Base-by-base conservation (phyloP, 257 asterid genomes). In the Fraxinus excelsior region DNA sequence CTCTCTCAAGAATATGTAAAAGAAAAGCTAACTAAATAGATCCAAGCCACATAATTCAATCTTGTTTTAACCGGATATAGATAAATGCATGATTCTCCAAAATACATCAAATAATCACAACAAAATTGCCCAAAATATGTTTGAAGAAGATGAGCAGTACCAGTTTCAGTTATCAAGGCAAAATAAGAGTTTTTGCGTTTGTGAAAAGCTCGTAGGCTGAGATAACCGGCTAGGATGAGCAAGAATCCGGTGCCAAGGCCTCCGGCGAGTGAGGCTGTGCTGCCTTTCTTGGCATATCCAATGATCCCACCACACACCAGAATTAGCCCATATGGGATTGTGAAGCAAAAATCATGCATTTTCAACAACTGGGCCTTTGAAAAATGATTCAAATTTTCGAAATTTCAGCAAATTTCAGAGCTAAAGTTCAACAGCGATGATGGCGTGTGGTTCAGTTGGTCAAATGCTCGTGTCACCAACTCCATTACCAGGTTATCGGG, bases 311-410 rank as follows among this genome's bases (percentile, higher is more conserved):
- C 99, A 84, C 79, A 74, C 26, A 85, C 87, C 83, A 96, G 81
- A 53, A 93, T 79, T 78, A 96, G 71, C 49, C 97, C 99, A 76
- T 96, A 96, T 13, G 99, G 99, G 84, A 93, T 91, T 66, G 99
- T 93, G 84, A 96, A 90, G 92, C 99, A 93, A 74, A 96, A 96
- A 87, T 96, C 99, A 70, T 93, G 99, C 99, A 96, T 95, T 87
- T 85, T 82, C 66, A 35, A 60, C 29, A 79, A 38, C 72, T 73
- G 83, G 78, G 73, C 72, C 76, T 71, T 72, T 19, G 5, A 19
- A 2, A 66, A 65, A 73, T 65, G 44, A 60, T 60, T 10, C 29
- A 60, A 11, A n/a, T n/a, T 60, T 8, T 60, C 16, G 32, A 60
- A 60, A 60, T 6, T 60, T 23, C 9, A 58, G 67, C 31, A 23